phyloP scores from a whole-genome alignment of 129 eudicot genomes.

The Helianthus tuberosus region DNA sequence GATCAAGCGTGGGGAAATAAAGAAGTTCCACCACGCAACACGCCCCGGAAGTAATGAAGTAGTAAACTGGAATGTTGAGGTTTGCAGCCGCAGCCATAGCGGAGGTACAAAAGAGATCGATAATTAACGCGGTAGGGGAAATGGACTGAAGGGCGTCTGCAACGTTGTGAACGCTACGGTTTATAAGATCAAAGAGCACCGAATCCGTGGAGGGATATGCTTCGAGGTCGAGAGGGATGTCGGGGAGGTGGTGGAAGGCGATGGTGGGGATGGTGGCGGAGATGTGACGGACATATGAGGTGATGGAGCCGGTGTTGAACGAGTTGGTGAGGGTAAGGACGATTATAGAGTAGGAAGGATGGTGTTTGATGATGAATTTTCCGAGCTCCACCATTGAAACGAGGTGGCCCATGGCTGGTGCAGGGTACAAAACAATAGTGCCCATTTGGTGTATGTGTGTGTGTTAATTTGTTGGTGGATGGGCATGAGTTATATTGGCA shows the following conservation, averaged over 20 bases:
- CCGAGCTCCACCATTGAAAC: conserved; percentile 61
- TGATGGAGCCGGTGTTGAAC: conserved; percentile 40
- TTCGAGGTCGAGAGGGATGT: conserved; percentile 25
- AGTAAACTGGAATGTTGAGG: conserved; percentile 40
- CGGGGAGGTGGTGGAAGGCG: conserved; percentile 51
- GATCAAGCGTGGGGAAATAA: conserved; percentile 29
- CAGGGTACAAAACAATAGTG: conserved; percentile 38
- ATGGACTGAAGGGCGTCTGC: conserved; percentile 28
- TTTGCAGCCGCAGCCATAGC: conserved; percentile 12
- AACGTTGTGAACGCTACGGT: conserved; percentile 32
- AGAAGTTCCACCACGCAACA: conserved; percentile 16
- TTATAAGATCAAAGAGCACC: conserved; percentile 26
- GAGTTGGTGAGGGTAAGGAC: conserved; percentile 41
- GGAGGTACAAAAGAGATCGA: conserved; percentile 47
- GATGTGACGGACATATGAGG: conserved; percentile 44
- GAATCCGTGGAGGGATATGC: conserved; percentile 25
- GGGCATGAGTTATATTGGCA: conserved; percentile 5
- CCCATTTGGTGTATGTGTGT: neutral
- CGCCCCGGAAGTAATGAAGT: conserved; percentile 46
- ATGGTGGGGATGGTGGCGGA: conserved; percentile 50
- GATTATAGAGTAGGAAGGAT: conserved; percentile 36
- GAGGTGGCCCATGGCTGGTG: conserved; percentile 49
- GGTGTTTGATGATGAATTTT: conserved; percentile 38
- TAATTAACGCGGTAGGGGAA: conserved; percentile 27
- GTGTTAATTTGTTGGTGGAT: neutral